Evolutionary conservation across 2,329 filamentous ascomycete species (phyloP), one percentile per base, ranked within the genome.

Genomic region (Beauveria medogensis): DNA sequence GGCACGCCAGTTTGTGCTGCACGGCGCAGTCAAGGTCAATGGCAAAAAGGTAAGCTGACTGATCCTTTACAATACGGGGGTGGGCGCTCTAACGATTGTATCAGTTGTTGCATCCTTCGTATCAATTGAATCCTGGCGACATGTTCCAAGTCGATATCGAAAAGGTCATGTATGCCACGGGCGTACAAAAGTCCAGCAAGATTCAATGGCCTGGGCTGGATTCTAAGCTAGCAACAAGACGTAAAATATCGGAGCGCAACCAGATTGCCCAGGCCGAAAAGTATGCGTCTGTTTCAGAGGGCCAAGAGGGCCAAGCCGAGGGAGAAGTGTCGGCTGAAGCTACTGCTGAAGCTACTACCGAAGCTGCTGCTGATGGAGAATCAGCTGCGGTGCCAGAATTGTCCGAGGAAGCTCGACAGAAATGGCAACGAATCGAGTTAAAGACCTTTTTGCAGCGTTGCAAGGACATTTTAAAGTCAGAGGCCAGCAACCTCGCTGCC

Each of bases 101-200:
- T 48, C 60, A 96, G 93, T 96, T 97, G 90, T 81, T 83, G 65
- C 90, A 94, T 71, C 92, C 94, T 9, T 89, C 91, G 60, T 99
- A 99, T 74, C 86, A 92, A 65, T 83, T 99, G 44, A 99, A 99
- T 74, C 95, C 94, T 3, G 94, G 94, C 67, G 94, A 99, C 73
- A 91, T 99, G 86, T 99, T 99, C 81, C 91, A 96, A 73, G 93
- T 99, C 68, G 89, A 97, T 22, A 82, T 90, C 41, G 91, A 96
- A 44, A 86, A 88, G 67, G 94, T 99, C 61, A 82, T 99, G 74
- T 92, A 83, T 69, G 93, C 91, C 40, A 96, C 92, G 1, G 94
- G 94, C 62, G 81, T 83, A 28, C 82, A 84, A 54, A 94, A 92
- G 75, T 74, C 80, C 6, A 28, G 64, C 7, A 28, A 65, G 22